Evolutionary conservation across 2,329 filamentous ascomycete genomes (phyloP), one percentile per base, ranked within the genome.

Genomic region (Colletotrichum cuscutae): DNA sequence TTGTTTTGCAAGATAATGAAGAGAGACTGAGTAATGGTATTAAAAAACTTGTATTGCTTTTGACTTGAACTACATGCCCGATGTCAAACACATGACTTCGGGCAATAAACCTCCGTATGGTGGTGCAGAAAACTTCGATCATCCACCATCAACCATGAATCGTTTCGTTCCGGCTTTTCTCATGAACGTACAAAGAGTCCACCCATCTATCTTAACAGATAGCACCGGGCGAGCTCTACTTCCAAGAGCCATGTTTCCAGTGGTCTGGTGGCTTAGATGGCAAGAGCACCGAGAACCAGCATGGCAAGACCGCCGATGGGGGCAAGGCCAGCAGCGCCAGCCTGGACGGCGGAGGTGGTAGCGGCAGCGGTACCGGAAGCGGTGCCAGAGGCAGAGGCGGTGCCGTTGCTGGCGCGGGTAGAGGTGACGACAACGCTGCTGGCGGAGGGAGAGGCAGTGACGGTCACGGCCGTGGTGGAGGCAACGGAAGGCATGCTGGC

Each of bases 271-370:
- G 32, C 60, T 74, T 72, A 75, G 56, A 75, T 65, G n/a, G 67
- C 73, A 52, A 75, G 66, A 19, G 73, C 73, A 65, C 49, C 73
- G 52, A 74, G 63, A 52, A 62, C 60, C 60, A 74, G 67, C 67
- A 75, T 68, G 67, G 67, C 73, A 9, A 73, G 54, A n/a, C 65
- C 73, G 30, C 73, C 71, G 13, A 75, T 19, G 42, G 72, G 68
- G 42, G 67, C 67, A 24, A 71, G 56, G 24, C 59, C 68, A 30
- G 62, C 73, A 56, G 73, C 73, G 19, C 73, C 73, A 28, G 72
- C 73, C 52, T 58, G 71, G 59, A 68, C 56, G 57, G 57, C 49
- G 26, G 59, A 19, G 49, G 64, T 57, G 22, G 70, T 71, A 59
- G 65, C 70, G 37, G 74, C 62, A 32, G 73, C 73, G 61, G 72